A percentile compares a stretch with the other conserved stretches of the same genome.
phyloP scores from a whole-genome alignment of 805 yeast species.

The Starmerella davenportii region DNA sequence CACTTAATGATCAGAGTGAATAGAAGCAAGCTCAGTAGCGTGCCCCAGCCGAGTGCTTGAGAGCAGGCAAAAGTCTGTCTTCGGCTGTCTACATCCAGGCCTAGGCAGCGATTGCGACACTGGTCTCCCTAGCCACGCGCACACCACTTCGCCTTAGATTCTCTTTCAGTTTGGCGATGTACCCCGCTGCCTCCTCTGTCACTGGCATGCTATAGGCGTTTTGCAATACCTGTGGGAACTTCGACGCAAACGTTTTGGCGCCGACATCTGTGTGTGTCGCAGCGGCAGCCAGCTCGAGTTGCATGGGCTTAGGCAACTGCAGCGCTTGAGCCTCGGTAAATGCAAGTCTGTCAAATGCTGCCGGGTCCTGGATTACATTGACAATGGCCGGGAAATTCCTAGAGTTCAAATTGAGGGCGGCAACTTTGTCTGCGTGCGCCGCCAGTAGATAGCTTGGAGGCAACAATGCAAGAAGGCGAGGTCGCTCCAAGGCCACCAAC shows the following conservation, averaged over 20 bases:
- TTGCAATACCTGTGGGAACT: slow-evolving; percentile 7
- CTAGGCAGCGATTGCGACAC: background rate
- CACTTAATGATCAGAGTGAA: no score
- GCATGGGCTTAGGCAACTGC: slow-evolving; percentile 6
- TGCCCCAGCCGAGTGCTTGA: no score
- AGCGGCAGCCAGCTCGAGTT: slow-evolving; percentile 10
- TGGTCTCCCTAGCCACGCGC: background rate
- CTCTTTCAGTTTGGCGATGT: slow-evolving; percentile 2
- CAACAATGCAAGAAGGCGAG: slow-evolving; percentile 11
- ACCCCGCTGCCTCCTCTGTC: slow-evolving; percentile 6
- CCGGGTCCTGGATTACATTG: slow-evolving; percentile 8
- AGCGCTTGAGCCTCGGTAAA: slow-evolving; percentile 4
- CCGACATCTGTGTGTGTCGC: slow-evolving; percentile 12
- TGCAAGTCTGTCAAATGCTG: slow-evolving; percentile 7
- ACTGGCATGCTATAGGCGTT: slow-evolving; percentile 6
- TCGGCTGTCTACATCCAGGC: no score
- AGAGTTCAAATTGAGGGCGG: slow-evolving; percentile 5
- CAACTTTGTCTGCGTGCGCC: slow-evolving; percentile 7
- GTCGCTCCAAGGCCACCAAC: slow-evolving; percentile 3
- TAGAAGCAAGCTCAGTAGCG: no score
- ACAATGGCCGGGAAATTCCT: slow-evolving; percentile 9
- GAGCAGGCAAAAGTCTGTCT: no score
- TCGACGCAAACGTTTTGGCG: slow-evolving; percentile 7
- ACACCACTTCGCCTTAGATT: slow-evolving; percentile 8
- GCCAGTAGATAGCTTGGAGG: slow-evolving; percentile 12